phyloP scores from a whole-genome alignment of 768 basidiomycete species.

The Crucibulum laeve region DNA sequence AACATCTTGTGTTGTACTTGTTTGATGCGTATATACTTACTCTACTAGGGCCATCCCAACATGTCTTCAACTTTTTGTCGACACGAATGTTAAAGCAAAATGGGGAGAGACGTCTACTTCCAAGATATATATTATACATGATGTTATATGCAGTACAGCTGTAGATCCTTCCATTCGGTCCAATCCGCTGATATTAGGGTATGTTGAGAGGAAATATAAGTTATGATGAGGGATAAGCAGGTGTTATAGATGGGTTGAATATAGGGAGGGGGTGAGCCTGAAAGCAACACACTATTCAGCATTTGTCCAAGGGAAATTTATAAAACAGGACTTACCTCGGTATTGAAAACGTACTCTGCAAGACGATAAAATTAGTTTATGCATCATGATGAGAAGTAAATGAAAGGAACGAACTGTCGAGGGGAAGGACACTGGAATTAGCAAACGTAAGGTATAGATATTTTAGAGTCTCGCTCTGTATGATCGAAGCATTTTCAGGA shows the following conservation, averaged over 20 bases:
- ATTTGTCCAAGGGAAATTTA: not conserved
- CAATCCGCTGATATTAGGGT: no score
- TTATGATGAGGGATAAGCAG: no score
- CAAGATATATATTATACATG: no score
- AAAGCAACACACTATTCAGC: not conserved
- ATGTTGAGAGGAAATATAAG: no score
- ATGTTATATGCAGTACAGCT: no score
- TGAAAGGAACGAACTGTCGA: slow-evolving; percentile 41
- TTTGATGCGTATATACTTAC: no score
- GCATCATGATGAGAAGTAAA: not conserved
- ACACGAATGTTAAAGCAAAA: no score
- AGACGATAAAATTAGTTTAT: not conserved
- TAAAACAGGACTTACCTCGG: slow-evolving; percentile 50
- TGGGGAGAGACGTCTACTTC: no score
- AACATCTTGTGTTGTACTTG: no score
- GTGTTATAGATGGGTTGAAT: slow-evolving; percentile 1
- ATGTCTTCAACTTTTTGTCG: no score
- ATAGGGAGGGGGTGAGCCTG: slow-evolving; percentile 1
- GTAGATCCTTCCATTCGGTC: no score
- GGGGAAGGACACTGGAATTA: slow-evolving; percentile 50
- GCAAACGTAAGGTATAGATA: slow-evolving; percentile 74
- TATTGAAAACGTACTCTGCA: slow-evolving; percentile 74
- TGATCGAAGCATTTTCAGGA: not conserved
- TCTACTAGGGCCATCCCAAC: no score
- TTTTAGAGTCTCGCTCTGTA: slow-evolving; percentile 67